Conservation (phyloP, 2,329 filamentous ascomycete species). For the Aspergillus chevalieri region DNA sequence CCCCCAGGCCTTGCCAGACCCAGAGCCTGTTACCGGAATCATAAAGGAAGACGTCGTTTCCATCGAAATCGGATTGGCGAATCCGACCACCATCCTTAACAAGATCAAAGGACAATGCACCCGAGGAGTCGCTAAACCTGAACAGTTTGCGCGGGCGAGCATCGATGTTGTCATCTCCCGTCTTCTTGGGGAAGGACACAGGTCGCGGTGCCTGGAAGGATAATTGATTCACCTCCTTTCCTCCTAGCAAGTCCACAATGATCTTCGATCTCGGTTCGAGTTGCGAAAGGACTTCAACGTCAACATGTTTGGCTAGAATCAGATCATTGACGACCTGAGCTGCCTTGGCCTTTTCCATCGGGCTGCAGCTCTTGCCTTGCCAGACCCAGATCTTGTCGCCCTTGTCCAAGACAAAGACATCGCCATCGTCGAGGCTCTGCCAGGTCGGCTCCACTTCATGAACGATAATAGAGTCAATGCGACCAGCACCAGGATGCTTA, state of each 20-base stretch:
- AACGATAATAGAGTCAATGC: constrained; percentile 51
- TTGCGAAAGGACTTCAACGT: constrained; percentile 61
- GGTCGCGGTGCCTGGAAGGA: constrained; percentile 40
- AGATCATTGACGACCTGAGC: constrained; percentile 57
- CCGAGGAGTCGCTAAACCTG: constrained; percentile 57
- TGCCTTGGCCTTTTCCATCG: constrained; percentile 64
- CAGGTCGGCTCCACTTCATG: constrained; percentile 59
- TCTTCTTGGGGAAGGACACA: constrained; percentile 23
- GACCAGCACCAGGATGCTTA: constrained; percentile 49
- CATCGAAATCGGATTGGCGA: constrained; percentile 47
- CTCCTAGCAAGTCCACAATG: constrained; percentile 53
- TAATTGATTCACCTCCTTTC: constrained; percentile 37
- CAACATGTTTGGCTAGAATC: constrained; percentile 55
- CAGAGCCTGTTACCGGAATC: constrained; percentile 54
- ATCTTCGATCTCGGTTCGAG: constrained; percentile 45
- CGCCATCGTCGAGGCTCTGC: constrained; percentile 58
- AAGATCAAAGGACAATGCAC: constrained; percentile 51
- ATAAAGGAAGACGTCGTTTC: constrained; percentile 57
- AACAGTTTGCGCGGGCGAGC: constrained; percentile 46
- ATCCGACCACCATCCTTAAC: constrained; percentile 53
- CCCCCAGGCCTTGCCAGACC: constrained; percentile 60
- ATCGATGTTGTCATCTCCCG: constrained; percentile 4
- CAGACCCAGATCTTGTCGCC: constrained; percentile 63
- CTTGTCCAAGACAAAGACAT: constrained; percentile 61
- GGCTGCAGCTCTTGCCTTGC: constrained; percentile 60